phyloP scores from a whole-genome alignment of 192 early-diverging fungal genomes.

The Oehlia diaphana region DNA sequence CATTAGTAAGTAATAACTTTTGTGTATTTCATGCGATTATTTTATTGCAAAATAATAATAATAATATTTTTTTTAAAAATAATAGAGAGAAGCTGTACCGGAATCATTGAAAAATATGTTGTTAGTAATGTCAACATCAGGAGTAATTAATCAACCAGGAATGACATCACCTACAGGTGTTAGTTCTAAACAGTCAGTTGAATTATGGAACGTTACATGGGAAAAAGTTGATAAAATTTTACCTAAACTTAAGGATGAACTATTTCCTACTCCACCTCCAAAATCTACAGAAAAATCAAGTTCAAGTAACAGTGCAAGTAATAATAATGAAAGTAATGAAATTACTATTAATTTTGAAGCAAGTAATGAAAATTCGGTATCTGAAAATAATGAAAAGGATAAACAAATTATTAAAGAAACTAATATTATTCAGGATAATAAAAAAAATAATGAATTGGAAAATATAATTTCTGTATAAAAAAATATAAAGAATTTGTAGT shows the following conservation, averaged over 20 bases:
- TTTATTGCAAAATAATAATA: too few relatives aligned
- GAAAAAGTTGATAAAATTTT: slow-evolving; percentile 57
- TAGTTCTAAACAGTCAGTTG: slow-evolving; percentile 10
- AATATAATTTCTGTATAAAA: background rate
- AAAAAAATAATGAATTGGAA: background rate
- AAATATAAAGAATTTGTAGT: background rate
- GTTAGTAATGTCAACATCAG: slow-evolving; percentile 76
- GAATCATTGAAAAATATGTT: slow-evolving; percentile 84
- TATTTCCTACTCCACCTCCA: background rate
- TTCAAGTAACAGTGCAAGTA: background rate
- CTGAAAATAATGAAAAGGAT: too few relatives aligned
- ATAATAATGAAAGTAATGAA: background rate
- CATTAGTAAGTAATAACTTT: slow-evolving; percentile 44
- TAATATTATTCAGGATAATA: background rate
- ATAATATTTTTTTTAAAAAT: too few relatives aligned
- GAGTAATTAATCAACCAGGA: slow-evolving; percentile 47
- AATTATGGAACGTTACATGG: slow-evolving; percentile 77
- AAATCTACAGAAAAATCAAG: background rate
- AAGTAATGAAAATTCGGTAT: background rate
- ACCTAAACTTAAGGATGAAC: slow-evolving; percentile 57
- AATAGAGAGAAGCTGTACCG: slow-evolving; percentile 67
- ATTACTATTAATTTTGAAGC: background rate
- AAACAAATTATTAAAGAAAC: background rate
- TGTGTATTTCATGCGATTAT: background rate
- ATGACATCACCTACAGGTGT: background rate